Percentiles rank a stretch among this genome's conserved stretches.
These are phyloP conservation scores for Panicum hallii DNA, from an alignment of 202 grass and related monocot species.

Conservation along the genomic window DNA sequence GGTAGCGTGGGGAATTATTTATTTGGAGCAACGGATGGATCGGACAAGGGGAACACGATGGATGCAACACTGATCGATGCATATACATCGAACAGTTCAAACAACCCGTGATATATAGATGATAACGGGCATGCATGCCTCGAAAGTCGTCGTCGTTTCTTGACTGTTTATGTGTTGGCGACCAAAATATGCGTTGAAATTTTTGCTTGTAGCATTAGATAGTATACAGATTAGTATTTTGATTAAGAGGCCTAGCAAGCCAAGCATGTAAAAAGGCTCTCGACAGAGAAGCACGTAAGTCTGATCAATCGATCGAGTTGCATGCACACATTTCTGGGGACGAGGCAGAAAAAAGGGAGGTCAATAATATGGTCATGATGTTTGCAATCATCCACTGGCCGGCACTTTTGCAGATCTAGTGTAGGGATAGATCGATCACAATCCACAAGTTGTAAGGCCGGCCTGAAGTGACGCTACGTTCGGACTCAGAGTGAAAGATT, in stretches of 20 bases:
- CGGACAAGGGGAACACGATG: slow-evolving; percentile 48
- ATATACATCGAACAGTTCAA: no score
- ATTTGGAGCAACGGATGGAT: background rate
- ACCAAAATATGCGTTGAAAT: background rate
- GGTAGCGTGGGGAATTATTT: background rate
- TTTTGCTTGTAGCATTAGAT: no score
- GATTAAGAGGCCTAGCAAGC: no score
- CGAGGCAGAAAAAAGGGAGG: background rate
- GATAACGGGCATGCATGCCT: background rate
- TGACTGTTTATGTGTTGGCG: background rate
- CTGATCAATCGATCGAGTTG: background rate
- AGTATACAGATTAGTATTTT: no score
- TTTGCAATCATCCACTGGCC: slow-evolving; percentile 29
- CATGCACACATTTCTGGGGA: no score
- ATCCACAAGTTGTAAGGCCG: background rate
- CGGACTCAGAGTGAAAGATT: background rate
- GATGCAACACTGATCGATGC: slow-evolving; percentile 2
- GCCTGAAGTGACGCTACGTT: slow-evolving; percentile 36
- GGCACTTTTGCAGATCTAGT: background rate
- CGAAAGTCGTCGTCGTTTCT: background rate
- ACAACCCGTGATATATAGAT: background rate
- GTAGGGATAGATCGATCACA: background rate
- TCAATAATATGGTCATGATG: slow-evolving; percentile 58
- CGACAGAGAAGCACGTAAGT: background rate
- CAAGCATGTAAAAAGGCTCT: no score